phyloP scores from a whole-genome alignment of 2,329 filamentous ascomycete species.

The Colletotrichum aenigma region DNA sequence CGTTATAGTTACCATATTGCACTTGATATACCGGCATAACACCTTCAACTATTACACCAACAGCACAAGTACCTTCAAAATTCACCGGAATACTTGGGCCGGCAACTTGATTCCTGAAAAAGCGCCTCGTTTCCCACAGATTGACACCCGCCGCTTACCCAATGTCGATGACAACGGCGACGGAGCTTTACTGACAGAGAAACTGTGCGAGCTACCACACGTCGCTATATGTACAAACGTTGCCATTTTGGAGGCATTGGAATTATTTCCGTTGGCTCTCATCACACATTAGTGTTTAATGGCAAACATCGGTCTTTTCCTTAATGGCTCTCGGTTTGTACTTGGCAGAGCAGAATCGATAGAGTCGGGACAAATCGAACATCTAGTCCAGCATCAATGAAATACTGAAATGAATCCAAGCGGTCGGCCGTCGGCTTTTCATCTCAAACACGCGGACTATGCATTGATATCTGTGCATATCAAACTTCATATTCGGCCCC shows the following conservation, averaged over 20 bases:
- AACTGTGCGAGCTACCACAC: not conserved
- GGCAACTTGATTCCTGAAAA: not conserved
- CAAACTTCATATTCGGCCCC: not conserved
- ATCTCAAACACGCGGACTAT: not conserved
- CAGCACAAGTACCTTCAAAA: not conserved
- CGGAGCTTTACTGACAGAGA: not conserved
- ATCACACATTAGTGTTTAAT: not conserved
- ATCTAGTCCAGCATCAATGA: not conserved
- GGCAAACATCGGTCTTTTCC: not conserved
- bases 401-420: not conserved
- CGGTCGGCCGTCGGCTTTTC: not conserved
- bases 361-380: not conserved
- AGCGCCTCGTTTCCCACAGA: not conserved
- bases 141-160: conserved; percentile 15
- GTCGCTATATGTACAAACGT: not conserved
- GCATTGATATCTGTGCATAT: not conserved
- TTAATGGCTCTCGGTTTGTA: not conserved
- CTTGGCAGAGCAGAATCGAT: not conserved
- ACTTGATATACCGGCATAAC: conserved; percentile 9
- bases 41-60: not conserved
- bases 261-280: not conserved
- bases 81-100: not conserved
- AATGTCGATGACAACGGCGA: not conserved
- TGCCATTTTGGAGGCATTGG: not conserved
- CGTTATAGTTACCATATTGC: conserved; percentile 8